These are phyloP conservation scores for Podospora anserina DNA, from an alignment of 495 filamentous ascomycete genomes.

Conservation along the genomic window DNA sequence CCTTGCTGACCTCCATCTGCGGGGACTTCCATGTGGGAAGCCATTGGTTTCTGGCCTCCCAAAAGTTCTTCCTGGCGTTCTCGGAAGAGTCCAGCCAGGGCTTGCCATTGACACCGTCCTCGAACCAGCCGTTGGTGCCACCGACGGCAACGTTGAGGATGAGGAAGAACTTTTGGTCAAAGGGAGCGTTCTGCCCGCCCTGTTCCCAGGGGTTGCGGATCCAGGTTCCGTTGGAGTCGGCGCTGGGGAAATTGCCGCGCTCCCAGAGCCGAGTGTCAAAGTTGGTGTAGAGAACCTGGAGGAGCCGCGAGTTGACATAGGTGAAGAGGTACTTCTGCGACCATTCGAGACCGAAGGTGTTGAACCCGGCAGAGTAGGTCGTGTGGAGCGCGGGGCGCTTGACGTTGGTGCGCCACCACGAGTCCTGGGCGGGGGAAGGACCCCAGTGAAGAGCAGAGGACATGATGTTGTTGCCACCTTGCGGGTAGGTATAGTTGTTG, in stretches of 20 bases:
- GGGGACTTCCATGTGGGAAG: conserved; percentile 70
- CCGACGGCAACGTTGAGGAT: conserved; percentile 82
- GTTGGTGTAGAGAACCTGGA: conserved; percentile 75
- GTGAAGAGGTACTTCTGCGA: conserved; percentile 84
- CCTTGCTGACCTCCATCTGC: conserved; percentile 67
- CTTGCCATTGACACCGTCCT: conserved; percentile 65
- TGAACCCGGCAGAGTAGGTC: conserved; percentile 62
- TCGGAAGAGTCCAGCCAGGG: conserved; percentile 71
- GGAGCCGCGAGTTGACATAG: conserved; percentile 73
- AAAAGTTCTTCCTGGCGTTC: conserved; percentile 70
- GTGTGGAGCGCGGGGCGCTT: conserved; percentile 74
- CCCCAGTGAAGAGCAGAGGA: conserved; percentile 84
- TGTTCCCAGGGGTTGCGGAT: conserved; percentile 68
- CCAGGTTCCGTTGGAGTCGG: conserved; percentile 65
- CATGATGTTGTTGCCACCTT: conserved; percentile 78
- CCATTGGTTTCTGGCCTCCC: conserved; percentile 64
- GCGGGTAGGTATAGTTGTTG: conserved; percentile 69
- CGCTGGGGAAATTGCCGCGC: conserved; percentile 68
- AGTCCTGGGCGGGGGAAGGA: conserved; percentile 58
- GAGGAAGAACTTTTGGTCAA: conserved; percentile 78
- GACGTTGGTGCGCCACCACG: conserved; percentile 73
- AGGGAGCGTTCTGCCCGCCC: conserved; percentile 62
- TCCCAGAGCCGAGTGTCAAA: conserved; percentile 71
- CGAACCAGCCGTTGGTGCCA: conserved; percentile 80
- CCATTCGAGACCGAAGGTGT: conserved; percentile 83